Evolutionary conservation across 2,329 filamentous ascomycete species (phyloP).

Genomic region (Venturia carpophila): DNA sequence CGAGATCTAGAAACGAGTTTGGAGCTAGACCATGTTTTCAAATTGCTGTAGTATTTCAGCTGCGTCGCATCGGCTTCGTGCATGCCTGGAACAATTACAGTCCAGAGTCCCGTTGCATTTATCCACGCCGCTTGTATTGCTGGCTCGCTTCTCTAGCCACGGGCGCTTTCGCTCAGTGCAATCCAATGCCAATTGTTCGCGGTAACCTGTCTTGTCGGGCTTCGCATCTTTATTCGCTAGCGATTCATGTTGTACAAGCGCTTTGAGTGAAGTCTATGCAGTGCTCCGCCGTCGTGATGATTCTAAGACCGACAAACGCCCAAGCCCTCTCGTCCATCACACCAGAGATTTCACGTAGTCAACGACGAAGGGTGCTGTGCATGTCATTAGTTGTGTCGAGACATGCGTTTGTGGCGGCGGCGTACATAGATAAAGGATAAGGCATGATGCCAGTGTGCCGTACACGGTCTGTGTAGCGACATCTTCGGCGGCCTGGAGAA

Average conservation of each 20-base stretch:
- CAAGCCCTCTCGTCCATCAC: neutral
- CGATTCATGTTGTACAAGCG: neutral
- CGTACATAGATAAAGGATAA: constrained; percentile 20
- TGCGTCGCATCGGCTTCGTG: neutral
- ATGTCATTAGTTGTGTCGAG: neutral
- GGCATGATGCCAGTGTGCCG: constrained; percentile 18
- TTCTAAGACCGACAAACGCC: neutral
- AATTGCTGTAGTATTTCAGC: neutral
- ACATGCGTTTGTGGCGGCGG: neutral
- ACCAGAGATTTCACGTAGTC: constrained; percentile 19
- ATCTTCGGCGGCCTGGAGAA: constrained; percentile 14
- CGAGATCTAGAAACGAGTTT: neutral
- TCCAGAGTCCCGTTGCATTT: neutral
- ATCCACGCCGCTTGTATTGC: neutral
- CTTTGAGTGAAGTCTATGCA: constrained; percentile 4
- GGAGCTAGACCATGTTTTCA: neutral
- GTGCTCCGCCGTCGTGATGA: neutral
- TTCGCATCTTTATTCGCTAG: neutral
- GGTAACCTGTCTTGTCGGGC: neutral
- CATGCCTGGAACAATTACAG: neutral
- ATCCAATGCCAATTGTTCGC: neutral
- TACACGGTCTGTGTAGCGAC: constrained; percentile 18
- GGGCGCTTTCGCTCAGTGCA: neutral
- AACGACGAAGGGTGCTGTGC: constrained; percentile 18
- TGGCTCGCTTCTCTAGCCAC: neutral